Conservation (phyloP, 208 protist species). For the Angomonas ambiguus region DNA sequence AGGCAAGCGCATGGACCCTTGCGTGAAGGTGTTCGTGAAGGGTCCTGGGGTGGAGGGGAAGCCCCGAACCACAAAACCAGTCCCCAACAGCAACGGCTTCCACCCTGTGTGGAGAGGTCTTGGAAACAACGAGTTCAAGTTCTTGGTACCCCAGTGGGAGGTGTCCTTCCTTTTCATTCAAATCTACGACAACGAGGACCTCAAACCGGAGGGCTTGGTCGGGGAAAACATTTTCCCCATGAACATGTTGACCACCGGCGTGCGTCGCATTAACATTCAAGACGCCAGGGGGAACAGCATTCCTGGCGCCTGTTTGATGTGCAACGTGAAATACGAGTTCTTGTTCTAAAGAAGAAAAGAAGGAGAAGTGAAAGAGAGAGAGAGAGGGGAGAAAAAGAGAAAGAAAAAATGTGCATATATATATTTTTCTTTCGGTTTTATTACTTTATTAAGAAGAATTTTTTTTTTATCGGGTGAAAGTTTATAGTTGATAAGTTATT, state of each 20-base stretch:
- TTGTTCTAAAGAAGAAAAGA: not conserved
- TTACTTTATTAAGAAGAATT: not conserved
- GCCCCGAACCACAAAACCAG: conserved; percentile 25
- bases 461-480: conserved; percentile 3
- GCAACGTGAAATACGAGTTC: conserved; percentile 17
- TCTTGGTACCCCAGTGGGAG: conserved; percentile 38
- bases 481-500: no score
- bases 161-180: conserved; percentile 62
- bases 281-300: conserved; percentile 33
- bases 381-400: conserved; percentile 3
- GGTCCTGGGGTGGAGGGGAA: conserved; percentile 30
- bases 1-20: conserved; percentile 44
- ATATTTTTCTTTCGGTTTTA: conserved; percentile 12
- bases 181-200: conserved; percentile 59
- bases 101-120: conserved; percentile 67
- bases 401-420: not conserved
- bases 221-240: conserved; percentile 58
- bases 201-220: conserved; percentile 29
- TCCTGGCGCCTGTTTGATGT: conserved; percentile 46
- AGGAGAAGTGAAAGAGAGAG: conserved; percentile 3
- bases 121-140: conserved; percentile 34
- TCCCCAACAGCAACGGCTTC: conserved; percentile 63
- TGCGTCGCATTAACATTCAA: conserved; percentile 51
- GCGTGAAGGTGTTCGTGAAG: conserved; percentile 47
- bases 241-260: conserved; percentile 38